Conservation (phyloP, 2,329 filamentous ascomycete genomes). For the Aspergillus luchuensis region DNA sequence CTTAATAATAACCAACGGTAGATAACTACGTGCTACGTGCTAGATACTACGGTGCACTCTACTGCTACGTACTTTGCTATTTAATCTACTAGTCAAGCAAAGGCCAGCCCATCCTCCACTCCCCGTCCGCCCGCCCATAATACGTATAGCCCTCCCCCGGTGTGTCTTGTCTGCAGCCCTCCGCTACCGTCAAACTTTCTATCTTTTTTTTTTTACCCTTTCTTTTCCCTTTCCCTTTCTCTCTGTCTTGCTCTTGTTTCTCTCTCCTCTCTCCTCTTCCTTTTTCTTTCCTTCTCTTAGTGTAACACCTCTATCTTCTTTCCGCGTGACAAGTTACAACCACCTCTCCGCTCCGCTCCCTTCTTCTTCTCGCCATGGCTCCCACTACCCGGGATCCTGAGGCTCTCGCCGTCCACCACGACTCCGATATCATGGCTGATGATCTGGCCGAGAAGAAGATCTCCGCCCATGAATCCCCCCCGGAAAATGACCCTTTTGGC, state of each 20-base stretch:
- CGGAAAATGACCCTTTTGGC: conserved; percentile 39
- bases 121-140: no score
- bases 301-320: neutral
- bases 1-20: no score
- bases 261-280: neutral
- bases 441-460: conserved; percentile 16
- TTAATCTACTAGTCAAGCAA: no score
- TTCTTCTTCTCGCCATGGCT: neutral
- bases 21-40: no score
- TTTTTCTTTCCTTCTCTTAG: neutral
- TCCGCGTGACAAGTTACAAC: neutral
- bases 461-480: conserved; percentile 3
- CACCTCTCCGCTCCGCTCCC: neutral
- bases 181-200: neutral
- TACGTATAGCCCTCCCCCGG: no score
- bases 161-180: neutral
- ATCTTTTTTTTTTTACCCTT: neutral
- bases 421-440: neutral
- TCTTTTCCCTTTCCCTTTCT: neutral
- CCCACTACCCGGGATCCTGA: neutral
- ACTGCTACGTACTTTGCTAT: no score
- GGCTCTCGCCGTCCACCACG: neutral
- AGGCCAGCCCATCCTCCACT: neutral
- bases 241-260: neutral
- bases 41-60: no score